Evolutionary conservation across 1,139 yeast genomes (phyloP), one percentile per base, ranked within the genome.

Genomic region (Hemisphaericaspora lyxosophila): DNA sequence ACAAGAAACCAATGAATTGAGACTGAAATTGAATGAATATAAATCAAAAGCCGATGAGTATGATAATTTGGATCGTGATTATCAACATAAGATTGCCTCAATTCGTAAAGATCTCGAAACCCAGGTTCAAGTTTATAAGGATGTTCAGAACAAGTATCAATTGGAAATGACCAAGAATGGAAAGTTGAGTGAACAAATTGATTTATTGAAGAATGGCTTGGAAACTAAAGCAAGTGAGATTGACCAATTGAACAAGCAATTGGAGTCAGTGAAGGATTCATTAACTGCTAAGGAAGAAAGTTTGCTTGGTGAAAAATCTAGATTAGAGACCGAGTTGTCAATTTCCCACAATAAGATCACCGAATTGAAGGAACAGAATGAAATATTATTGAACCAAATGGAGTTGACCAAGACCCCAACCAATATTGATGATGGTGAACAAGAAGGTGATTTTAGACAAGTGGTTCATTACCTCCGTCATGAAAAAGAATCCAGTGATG

Each of bases 401-500:
- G 95, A 87, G 45, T 53, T 70, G 35, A 49, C 59, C n/a, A 60
- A 58, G 38, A 30, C 45, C 5, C 39, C 31, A 3, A 7, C 16
- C 7, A 18, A 56, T 12, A 26, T 17, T 1, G 38, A 39, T 6
- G 45, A 47, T 43, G 45, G 38, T 33, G n/a, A n/a, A n/a, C 45
- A 42, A 30, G 41, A 29, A 17, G 46, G 51, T 3, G 67, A 61
- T 34, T 45, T 65, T 51, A 74, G 78, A 39, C 83, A 82, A 47
- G 73, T 88, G 25, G 63, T 88, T 28, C 59, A 71, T 7, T 81
- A 75, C 50, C 66, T 88, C 42, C 82, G 90, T 35, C 80, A 85
- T 45, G 95, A 87, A 50, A 85, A 85, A 55, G 96, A 88, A 45
- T 69, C 81, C 4, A 71, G 82, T 1, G 86, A 82, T 40, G 74